Evolutionary conservation across 2,329 filamentous ascomycete genomes (phyloP).

Genomic region (Periconia sp.): DNA sequence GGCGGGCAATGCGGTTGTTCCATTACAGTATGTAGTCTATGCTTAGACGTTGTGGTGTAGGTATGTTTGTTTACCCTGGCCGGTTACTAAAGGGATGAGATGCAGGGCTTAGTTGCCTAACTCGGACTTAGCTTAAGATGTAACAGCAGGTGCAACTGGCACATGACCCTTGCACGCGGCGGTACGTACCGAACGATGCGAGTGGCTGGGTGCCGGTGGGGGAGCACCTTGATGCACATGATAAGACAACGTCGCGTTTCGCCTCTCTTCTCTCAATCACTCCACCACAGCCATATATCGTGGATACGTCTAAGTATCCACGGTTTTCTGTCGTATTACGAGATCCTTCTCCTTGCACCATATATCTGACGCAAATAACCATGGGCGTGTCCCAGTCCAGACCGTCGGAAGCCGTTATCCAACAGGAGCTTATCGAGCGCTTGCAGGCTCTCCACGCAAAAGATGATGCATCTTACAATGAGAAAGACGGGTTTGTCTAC

Average conservation of each 20-base stretch:
- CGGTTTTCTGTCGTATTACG: background rate
- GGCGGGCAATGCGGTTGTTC: too few relatives aligned
- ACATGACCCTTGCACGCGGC: background rate
- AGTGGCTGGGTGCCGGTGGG: too few relatives aligned
- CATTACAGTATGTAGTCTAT: too few relatives aligned
- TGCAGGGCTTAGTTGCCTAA: too few relatives aligned
- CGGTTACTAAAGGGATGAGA: too few relatives aligned
- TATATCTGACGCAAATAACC: background rate
- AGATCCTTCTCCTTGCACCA: background rate
- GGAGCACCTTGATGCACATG: background rate
- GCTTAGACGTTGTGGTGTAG: too few relatives aligned
- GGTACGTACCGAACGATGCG: background rate
- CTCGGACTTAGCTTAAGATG: too few relatives aligned
- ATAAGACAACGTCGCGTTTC: background rate
- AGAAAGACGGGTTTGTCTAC: conserved; percentile 58
- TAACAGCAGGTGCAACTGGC: too few relatives aligned
- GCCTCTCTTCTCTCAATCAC: background rate
- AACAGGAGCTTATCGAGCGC: conserved; percentile 45
- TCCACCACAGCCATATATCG: background rate
- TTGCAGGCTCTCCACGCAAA: conserved; percentile 50
- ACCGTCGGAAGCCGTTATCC: conserved; percentile 36
- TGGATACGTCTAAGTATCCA: background rate
- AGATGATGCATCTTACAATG: conserved; percentile 42
- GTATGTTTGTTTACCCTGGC: too few relatives aligned
- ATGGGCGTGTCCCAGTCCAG: conserved; percentile 42